A percentile compares a stretch with the other conserved stretches of the same genome.
These are phyloP conservation scores for Mentha longifolia DNA, from an alignment of 257 asterid species.

Conservation along the genomic window DNA sequence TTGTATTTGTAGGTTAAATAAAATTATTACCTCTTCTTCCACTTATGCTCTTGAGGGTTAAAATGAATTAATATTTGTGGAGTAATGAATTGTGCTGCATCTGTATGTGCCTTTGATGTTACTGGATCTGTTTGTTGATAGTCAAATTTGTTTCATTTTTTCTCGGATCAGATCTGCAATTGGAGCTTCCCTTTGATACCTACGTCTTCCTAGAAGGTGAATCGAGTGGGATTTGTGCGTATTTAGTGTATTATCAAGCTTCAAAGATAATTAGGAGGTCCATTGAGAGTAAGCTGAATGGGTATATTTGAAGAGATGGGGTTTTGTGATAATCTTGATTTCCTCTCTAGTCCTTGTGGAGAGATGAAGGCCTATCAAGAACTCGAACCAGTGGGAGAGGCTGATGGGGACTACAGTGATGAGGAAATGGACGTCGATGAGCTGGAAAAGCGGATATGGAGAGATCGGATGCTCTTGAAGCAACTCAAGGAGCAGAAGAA, in stretches of 20 bases:
- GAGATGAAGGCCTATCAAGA: constrained; percentile 40
- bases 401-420: constrained; percentile 54
- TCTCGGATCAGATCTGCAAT: constrained; percentile 31
- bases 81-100: not conserved
- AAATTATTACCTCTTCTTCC: constrained; percentile 12
- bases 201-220: constrained; percentile 1
- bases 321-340: constrained; percentile 53
- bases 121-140: constrained; percentile 15
- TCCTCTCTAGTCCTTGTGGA: constrained; percentile 39
- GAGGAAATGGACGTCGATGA: constrained; percentile 62
- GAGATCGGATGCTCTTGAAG: constrained; percentile 50
- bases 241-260: constrained; percentile 14
- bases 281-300: constrained; percentile 36
- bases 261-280: constrained; percentile 23
- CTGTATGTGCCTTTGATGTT: constrained; percentile 25
- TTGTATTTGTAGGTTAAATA: not conserved
- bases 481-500: constrained; percentile 59
- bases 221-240: not conserved
- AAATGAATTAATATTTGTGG: not conserved
- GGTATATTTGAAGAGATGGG: constrained; percentile 58
- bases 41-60: not conserved
- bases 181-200: constrained; percentile 16
- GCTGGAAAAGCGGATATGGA: constrained; percentile 64
- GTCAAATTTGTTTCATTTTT: constrained; percentile 5
- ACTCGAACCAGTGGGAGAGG: constrained; percentile 39